Percentiles rank a stretch among this genome's conserved stretches.
phyloP scores from a whole-genome alignment of 2,329 filamentous ascomycete species.

The Pseudogymnoascus sp. region DNA sequence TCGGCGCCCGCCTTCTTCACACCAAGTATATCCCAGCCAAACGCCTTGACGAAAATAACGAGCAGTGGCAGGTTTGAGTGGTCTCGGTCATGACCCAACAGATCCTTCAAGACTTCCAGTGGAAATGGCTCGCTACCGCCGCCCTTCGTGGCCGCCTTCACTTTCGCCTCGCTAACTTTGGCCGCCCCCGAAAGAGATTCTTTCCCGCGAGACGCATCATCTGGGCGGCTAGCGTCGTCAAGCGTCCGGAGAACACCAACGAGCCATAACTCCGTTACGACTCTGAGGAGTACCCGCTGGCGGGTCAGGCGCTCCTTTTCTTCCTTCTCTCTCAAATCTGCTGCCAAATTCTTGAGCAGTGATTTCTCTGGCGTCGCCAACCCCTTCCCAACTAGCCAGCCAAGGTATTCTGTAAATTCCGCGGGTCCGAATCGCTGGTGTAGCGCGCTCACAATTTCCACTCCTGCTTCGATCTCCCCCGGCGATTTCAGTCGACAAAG shows the following conservation, averaged over 20 bases:
- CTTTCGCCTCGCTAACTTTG: slow-evolving; percentile 55
- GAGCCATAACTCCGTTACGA: slow-evolving; percentile 94
- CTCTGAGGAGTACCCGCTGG: slow-evolving; percentile 75
- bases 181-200: slow-evolving; percentile 37
- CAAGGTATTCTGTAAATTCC: slow-evolving; percentile 86
- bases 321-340: slow-evolving; percentile 83
- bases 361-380: slow-evolving; percentile 85
- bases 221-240: slow-evolving; percentile 53
- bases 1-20: slow-evolving; percentile 63
- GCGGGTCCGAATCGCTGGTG: slow-evolving; percentile 87
- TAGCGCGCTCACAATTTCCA: slow-evolving; percentile 89
- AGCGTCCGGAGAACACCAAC: slow-evolving; percentile 80
- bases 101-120: slow-evolving; percentile 92
- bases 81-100: slow-evolving; percentile 87
- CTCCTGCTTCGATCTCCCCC: slow-evolving; percentile 82
- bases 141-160: slow-evolving; percentile 47
- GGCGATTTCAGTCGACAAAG: slow-evolving; percentile 85
- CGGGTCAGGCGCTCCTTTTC: slow-evolving; percentile 86
- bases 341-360: slow-evolving; percentile 64
- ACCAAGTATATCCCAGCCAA: slow-evolving; percentile 90
- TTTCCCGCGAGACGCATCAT: slow-evolving; percentile 48
- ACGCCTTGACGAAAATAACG: slow-evolving; percentile 91
- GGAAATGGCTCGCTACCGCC: slow-evolving; percentile 84
- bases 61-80: slow-evolving; percentile 85
- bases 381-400: slow-evolving; percentile 85